phyloP scores from a whole-genome alignment of 2,329 filamentous ascomycete species.

The Ustulina deusta region DNA sequence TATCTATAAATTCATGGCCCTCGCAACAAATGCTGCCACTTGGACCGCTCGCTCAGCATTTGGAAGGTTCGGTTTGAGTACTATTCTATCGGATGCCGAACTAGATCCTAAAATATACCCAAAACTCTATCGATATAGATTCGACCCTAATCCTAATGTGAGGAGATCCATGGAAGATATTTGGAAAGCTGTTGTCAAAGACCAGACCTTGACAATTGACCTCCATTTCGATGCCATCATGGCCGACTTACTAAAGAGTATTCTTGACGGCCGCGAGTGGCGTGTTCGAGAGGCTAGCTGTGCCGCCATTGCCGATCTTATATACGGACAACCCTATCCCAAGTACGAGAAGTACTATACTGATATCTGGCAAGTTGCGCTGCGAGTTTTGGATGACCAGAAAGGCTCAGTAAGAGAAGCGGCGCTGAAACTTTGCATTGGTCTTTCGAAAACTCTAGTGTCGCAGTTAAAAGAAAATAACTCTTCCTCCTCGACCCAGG shows the following conservation, averaged over 20 bases:
- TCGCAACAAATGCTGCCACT: constrained; percentile 94
- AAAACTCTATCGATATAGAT: constrained; percentile 93
- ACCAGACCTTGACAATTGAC: constrained; percentile 80
- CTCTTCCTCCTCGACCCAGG: constrained; percentile 74
- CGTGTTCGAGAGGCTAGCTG: constrained; percentile 92
- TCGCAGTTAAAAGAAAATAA: constrained; percentile 85
- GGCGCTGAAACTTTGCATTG: constrained; percentile 84
- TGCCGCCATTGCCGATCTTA: constrained; percentile 85
- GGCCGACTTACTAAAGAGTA: constrained; percentile 84
- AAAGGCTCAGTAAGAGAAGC: constrained; percentile 88
- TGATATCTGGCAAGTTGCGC: constrained; percentile 85
- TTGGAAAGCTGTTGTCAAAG: constrained; percentile 95
- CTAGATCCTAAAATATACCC: constrained; percentile 95
- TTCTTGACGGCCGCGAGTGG: constrained; percentile 88
- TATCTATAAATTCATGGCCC: constrained; percentile 98
- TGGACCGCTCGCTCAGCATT: constrained; percentile 98
- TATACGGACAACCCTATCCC: constrained; percentile 80
- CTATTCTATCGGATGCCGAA: constrained; percentile 86
- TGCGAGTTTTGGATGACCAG: constrained; percentile 96
- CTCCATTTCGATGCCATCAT: constrained; percentile 90
- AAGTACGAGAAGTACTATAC: constrained; percentile 87
- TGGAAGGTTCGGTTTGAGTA: constrained; percentile 91
- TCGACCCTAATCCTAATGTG: constrained; percentile 94
- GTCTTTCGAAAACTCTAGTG: constrained; percentile 85
- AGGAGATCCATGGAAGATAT: constrained; percentile 97